Percentiles rank a stretch among this genome's conserved stretches.
phyloP scores from a whole-genome alignment of 2,329 filamentous ascomycete species.

The Clonostachys solani region DNA sequence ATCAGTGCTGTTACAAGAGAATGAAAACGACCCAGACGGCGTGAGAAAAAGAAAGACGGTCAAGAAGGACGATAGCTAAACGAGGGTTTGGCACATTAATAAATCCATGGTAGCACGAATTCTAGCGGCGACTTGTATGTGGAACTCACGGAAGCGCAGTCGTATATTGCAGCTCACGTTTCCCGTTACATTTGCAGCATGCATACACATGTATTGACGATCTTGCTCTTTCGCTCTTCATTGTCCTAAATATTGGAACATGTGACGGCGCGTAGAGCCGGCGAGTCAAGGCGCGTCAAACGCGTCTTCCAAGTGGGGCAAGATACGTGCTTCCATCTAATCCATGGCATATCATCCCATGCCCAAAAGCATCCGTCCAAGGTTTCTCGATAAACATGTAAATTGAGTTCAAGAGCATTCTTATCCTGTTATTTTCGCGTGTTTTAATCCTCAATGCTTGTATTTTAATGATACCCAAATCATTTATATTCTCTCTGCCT shows the following conservation, averaged over 20 bases:
- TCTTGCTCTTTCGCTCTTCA: too few species aligned
- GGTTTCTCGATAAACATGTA: background rate
- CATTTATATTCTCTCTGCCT: background rate
- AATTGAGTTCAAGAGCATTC: background rate
- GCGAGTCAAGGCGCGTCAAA: constrained; percentile 7
- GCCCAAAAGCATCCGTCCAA: background rate
- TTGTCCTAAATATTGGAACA: constrained; percentile 1
- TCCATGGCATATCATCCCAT: background rate
- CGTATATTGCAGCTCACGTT: too few species aligned
- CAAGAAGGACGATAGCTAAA: constrained; percentile 4
- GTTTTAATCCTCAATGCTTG: background rate
- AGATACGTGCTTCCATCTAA: background rate
- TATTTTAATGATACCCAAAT: background rate
- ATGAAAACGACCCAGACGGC: constrained; percentile 4
- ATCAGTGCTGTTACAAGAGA: constrained; percentile 12
- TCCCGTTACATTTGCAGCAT: background rate
- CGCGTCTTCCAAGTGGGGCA: constrained; percentile 12
- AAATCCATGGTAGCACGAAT: too few species aligned
- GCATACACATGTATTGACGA: too few species aligned
- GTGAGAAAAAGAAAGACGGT: constrained; percentile 18
- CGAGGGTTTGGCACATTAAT: too few species aligned
- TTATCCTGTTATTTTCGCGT: background rate
- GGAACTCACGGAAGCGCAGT: too few species aligned
- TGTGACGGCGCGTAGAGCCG: constrained; percentile 10
- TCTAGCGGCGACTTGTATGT: too few species aligned